A percentile compares a stretch with the other conserved stretches of the same genome.
These are phyloP conservation scores for Lathyrus oleraceus DNA, from an alignment of 306 rosid species.

Conservation along the genomic window DNA sequence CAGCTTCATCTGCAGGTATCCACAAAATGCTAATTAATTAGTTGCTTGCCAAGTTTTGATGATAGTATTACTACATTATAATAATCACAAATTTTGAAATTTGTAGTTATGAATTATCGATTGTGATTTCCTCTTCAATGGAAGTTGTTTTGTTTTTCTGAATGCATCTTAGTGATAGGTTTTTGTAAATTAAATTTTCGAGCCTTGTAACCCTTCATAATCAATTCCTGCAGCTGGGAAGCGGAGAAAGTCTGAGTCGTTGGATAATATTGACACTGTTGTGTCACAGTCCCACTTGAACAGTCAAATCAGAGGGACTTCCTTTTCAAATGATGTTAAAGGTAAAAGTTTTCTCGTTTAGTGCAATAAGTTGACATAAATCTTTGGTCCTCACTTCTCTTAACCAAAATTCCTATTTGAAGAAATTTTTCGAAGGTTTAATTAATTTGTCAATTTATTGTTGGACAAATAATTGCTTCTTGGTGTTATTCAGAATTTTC, in stretches of 20 bases:
- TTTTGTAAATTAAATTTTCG: constrained; percentile 28
- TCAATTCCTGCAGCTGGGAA: constrained; percentile 50
- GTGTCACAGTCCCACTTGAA: constrained; percentile 45
- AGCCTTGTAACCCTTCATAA: constrained; percentile 60
- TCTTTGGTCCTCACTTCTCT: not conserved
- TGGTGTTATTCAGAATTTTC: not conserved
- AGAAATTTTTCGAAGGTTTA: not conserved
- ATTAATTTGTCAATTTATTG: constrained; percentile 12
- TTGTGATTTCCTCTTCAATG: constrained; percentile 16
- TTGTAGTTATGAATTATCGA: constrained; percentile 22
- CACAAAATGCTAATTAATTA: constrained; percentile 35
- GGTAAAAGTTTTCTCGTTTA: constrained; percentile 42
- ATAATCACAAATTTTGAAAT: constrained; percentile 21
- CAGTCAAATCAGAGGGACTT: constrained; percentile 44
- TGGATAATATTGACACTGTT: constrained; percentile 46
- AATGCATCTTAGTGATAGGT: constrained; percentile 30
- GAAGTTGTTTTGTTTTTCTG: constrained; percentile 30
- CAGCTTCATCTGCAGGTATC: constrained; percentile 70
- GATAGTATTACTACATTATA: not conserved
- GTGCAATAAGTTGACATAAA: constrained; percentile 10
- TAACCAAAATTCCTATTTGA: not conserved
- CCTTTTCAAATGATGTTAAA: constrained; percentile 42
- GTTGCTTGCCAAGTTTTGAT: constrained; percentile 8
- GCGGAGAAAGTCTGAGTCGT: constrained; percentile 53
- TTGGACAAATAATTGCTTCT: constrained; percentile 1